phyloP scores from a whole-genome alignment of 2,329 filamentous ascomycete species.

The Xylaria sp. region DNA sequence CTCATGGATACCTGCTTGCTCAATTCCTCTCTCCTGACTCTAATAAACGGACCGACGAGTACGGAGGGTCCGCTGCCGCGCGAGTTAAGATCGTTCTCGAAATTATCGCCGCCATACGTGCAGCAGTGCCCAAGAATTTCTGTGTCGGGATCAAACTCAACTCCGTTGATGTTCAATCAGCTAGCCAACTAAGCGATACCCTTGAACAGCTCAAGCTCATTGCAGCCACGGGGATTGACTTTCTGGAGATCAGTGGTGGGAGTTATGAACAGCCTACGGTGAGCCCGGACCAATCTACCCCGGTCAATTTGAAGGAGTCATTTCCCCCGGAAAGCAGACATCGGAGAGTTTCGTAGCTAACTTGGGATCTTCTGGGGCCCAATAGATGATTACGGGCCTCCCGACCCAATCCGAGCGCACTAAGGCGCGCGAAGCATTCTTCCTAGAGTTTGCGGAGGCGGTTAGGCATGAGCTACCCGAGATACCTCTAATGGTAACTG shows the following conservation, averaged over 20 bases:
- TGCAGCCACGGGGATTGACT: background rate
- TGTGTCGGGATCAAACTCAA: conserved; percentile 8
- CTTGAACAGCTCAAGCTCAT: conserved; percentile 4
- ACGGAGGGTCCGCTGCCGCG: conserved; percentile 62
- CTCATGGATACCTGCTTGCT: conserved; percentile 68
- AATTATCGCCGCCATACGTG: conserved; percentile 57
- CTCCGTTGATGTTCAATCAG: background rate
- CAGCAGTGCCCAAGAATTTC: conserved; percentile 57
- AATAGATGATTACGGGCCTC: background rate
- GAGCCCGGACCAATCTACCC: background rate
- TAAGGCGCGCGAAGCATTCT: conserved; percentile 11
- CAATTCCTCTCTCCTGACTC: conserved; percentile 64
- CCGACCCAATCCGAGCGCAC: background rate
- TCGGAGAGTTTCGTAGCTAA: background rate
- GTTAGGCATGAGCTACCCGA: background rate
- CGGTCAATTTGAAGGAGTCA: background rate
- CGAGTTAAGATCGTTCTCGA: conserved; percentile 61
- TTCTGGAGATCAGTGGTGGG: conserved; percentile 11
- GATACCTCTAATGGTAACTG: conserved; percentile 2
- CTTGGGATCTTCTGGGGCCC: background rate
- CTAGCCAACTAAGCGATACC: background rate
- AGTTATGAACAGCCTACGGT: conserved; percentile 2
- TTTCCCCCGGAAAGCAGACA: background rate
- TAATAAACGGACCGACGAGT: conserved; percentile 65
- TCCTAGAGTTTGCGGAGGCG: conserved; percentile 2